A percentile compares a stretch with the other conserved stretches of the same genome.
phyloP scores from a whole-genome alignment of 208 protist species.

The Trypanosoma platydactyli region DNA sequence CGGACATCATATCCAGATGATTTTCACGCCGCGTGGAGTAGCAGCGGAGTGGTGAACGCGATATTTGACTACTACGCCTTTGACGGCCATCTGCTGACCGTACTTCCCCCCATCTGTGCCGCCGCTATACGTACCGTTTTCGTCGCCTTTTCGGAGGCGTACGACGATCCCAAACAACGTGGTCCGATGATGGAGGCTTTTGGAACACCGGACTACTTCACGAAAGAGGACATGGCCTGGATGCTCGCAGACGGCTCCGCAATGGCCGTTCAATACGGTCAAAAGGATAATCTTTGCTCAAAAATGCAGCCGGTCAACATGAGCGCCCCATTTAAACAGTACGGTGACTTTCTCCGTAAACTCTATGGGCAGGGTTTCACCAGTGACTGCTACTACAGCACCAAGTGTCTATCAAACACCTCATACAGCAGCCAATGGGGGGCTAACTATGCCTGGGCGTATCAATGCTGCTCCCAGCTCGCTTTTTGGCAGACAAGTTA shows the following conservation, averaged over 20 bases:
- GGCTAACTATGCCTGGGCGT: constrained; percentile 40
- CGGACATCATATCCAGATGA: constrained; percentile 34
- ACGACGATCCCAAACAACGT: constrained; percentile 26
- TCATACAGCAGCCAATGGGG: constrained; percentile 32
- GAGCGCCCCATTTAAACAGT: constrained; percentile 18
- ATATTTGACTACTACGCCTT: constrained; percentile 47
- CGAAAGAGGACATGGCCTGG: constrained; percentile 42
- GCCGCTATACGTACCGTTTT: constrained; percentile 29
- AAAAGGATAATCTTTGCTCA: constrained; percentile 32
- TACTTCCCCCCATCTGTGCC: constrained; percentile 30
- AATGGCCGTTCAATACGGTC: constrained; percentile 50
- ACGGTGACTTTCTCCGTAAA: constrained; percentile 20
- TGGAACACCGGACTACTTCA: constrained; percentile 39
- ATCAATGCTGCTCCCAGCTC: constrained; percentile 48
- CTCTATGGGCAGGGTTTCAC: constrained; percentile 36
- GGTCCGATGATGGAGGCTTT: constrained; percentile 19
- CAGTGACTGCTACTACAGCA: constrained; percentile 43
- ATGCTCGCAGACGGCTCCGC: constrained; percentile 47
- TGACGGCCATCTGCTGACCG: constrained; percentile 39
- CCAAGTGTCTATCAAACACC: constrained; percentile 36
- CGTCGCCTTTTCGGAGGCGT: constrained; percentile 28
- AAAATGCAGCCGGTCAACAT: constrained; percentile 10
- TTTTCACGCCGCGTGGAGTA: constrained; percentile 45
- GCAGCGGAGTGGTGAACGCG: constrained; percentile 44
- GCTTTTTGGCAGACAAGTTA: constrained; percentile 48